Evolutionary conservation across 306 rosid species (phyloP), one percentile per base, ranked within the genome.

Genomic region (Acmispon strigosus): DNA sequence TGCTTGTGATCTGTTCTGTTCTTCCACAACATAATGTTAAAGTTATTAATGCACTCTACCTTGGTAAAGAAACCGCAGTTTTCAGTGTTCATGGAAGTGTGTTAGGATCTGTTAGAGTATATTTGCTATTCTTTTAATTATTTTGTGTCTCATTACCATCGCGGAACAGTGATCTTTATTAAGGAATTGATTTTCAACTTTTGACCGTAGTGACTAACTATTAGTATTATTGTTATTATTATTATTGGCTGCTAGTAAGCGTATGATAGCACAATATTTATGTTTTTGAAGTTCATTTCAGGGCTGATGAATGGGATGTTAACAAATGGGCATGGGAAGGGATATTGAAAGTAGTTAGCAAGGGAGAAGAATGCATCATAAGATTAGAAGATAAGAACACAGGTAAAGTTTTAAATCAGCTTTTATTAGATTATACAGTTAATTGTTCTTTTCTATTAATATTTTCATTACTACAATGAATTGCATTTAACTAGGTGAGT

Each of bases 271-370:
- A 65, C 72, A 11, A 42, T 76, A 72, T 75, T 80, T 70, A 78
- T 39, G 45, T 59, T 14, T 58, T n/a, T 42, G 70, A 83, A 80
- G 62, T 86, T 76, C 48, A 53, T 86, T 81, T 59, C 81, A 89
- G 99, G 95, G 99, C 99, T 70, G 99, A 94, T 83, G 99, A 94
- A 60, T 94, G 99, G 99, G 96, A 94, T 91, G 99, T 91, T 57
- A 94, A 94, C 82, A 91, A 89, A 82, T 94, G 99, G 99, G 89
- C 83, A 16, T 94, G 99, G 99, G 96, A 89, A 1, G 99, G 99
- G 64, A 69, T 67, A 72, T 62, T 94, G 81, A 94, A 94, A 86
- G 96, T 94, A 14, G 20, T 78, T 74, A 86, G 97, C 80, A 89
- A 86, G 82, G 99, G 95, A 79, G 99, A 94, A 82, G 92, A 87